These are phyloP conservation scores for Barnettozyma salicaria DNA, from an alignment of 805 yeast species.

Conservation along the genomic window DNA sequence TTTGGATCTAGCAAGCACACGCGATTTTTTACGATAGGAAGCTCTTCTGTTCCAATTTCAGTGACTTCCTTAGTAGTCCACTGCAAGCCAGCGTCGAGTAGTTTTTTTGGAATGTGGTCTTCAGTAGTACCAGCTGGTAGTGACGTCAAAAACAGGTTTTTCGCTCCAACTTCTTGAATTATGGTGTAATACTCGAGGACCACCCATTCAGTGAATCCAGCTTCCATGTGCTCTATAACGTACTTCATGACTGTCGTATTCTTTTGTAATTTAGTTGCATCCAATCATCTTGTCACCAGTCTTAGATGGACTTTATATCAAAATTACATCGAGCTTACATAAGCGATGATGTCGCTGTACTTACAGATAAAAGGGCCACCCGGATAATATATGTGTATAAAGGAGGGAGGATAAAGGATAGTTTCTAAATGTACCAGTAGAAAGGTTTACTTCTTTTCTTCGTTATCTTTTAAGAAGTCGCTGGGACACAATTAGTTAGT, in stretches of 20 bases:
- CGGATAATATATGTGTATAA: too few relatives aligned
- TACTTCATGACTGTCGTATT: constrained; percentile 55
- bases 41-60: constrained; percentile 30
- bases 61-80: constrained; percentile 77
- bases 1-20: constrained; percentile 89
- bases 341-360: too few relatives aligned
- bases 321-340: too few relatives aligned
- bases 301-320: too few relatives aligned
- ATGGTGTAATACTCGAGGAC: constrained; percentile 79
- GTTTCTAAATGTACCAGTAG: too few relatives aligned
- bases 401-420: too few relatives aligned
- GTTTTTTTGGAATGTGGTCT: constrained; percentile 54
- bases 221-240: constrained; percentile 96
- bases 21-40: constrained; percentile 43
- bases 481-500: constrained; percentile 14
- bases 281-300: too few relatives aligned
- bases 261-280: not conserved
- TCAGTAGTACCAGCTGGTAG: constrained; percentile 58
- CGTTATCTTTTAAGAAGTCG: constrained; percentile 28
- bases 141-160: constrained; percentile 71
- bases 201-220: constrained; percentile 96
- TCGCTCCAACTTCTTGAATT: constrained; percentile 73
- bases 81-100: constrained; percentile 58
- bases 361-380: too few relatives aligned
- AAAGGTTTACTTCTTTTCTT: constrained; percentile 15